Evolutionary conservation across 176 grass and related monocot species (phyloP), one percentile per base, ranked within the genome.

Genomic region (Triticum monococcum): DNA sequence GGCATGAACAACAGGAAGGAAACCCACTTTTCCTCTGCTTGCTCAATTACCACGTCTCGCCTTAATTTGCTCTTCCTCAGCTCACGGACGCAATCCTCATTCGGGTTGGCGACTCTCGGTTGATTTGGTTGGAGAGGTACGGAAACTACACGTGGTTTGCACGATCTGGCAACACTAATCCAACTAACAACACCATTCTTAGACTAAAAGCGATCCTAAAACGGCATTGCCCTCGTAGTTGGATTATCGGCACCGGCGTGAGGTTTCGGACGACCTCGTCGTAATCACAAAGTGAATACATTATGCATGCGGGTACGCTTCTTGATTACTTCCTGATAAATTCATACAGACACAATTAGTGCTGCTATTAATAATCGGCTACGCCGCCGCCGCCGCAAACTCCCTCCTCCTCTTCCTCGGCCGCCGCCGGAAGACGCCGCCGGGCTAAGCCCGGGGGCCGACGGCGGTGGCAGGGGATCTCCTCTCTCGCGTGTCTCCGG

Each of bases 131-230:
- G 28, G 28, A 45, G 8, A 72, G n/a, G 5, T 54, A 54, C 16
- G 16, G 16, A 54, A 54, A 54, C 16, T 16, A 18, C 50, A 54
- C 50, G 50, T 32, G 12, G 17, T 12, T 43, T 56, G 23, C 75
- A 54, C 64, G 75, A 41, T 84, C 8, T 59, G 57, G 81, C 30
- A 76, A 32, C 86, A 40, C 5, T 66, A 66, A 14, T 57, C 32
- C n/a, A n/a, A 37, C 2, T 20, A 30, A 30, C 8, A 38, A 5
- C 7, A 72, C 13, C 10, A 45, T 79, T 79, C 31, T 57, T 79
- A 11, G 31, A 73, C 8, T 62, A 74, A 38, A 87, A 80, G 80
- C 73, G 74, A 81, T 69, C 74, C 20, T 46, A 46, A n/a, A 30
- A 36, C 43, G 73, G 76, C 5, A 73, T 16, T 26, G 68, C 12